These are phyloP conservation scores for Entonaema liquescens DNA, from an alignment of 495 filamentous ascomycete species.

Conservation along the genomic window DNA sequence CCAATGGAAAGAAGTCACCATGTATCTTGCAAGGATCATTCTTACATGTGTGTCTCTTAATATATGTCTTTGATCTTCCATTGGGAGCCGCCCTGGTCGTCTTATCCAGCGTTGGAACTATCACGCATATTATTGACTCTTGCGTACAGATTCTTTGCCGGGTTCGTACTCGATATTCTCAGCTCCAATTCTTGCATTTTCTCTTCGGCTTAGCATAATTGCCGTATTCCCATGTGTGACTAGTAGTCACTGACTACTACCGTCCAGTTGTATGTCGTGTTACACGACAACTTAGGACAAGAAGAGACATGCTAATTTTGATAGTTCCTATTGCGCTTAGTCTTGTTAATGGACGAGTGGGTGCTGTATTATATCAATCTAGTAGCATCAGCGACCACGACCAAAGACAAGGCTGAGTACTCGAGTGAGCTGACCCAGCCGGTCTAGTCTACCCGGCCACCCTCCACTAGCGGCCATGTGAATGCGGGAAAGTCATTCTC, in stretches of 20 bases:
- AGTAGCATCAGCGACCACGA: conserved; percentile 9
- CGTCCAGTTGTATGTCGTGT: background rate
- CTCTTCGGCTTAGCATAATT: background rate
- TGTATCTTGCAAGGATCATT: conserved; percentile 18
- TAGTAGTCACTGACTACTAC: background rate
- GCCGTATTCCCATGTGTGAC: background rate
- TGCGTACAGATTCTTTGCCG: conserved; percentile 16
- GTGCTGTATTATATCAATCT: background rate
- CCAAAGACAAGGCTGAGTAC: conserved; percentile 24
- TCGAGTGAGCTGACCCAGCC: conserved; percentile 28
- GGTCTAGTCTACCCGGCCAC: conserved; percentile 10
- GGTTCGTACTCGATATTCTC: background rate
- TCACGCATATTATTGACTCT: conserved; percentile 7
- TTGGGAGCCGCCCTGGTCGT: conserved; percentile 8
- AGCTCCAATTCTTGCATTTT: background rate
- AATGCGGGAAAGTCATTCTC: conserved; percentile 18
- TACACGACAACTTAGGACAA: background rate
- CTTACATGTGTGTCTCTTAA: conserved; percentile 28
- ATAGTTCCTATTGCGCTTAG: background rate
- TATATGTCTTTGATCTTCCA: conserved; percentile 18
- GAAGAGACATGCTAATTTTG: background rate
- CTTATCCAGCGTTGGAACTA: background rate
- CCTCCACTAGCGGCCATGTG: conserved; percentile 3
- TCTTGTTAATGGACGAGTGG: background rate
- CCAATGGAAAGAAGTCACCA: conserved; percentile 13